Base-by-base conservation (phyloP, 2,329 filamentous ascomycete species). In the Boeremia exigua region DNA sequence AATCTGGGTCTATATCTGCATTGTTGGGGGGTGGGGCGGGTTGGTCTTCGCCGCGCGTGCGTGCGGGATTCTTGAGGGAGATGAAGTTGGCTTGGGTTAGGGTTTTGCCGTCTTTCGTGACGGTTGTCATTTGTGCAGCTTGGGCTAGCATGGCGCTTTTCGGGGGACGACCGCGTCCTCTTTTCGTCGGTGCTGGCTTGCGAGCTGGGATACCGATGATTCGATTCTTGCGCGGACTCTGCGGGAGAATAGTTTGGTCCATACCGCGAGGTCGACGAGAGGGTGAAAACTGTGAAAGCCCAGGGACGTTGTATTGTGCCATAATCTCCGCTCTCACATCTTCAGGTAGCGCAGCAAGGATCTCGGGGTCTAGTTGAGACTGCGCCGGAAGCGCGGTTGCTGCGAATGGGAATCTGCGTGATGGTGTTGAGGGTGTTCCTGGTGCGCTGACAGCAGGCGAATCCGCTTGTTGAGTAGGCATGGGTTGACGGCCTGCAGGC, bases 321-420 rank as follows among this genome's bases (percentile, higher is more conserved):
- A 97, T 76, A 0, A 98, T 81, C 74, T 98, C 95, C 1, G 87
- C 86, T 59, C 93, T 90, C 71, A 99, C 86, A 59, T 96, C 92
- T 33, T 89, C 87, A 0, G 95, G 95, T 0, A 99, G 80, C 1
- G 90, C 91, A 37, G 88, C 85, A 59, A 98, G 88, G 2, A 92
- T 90, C 37, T 94, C 91, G 0, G 87, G 87, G 68, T 99, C 95
- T 17, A 98, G 82, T 65, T 96, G 91, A 0, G 92, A 88, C 25
- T 91, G 87, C 1, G 80, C 80, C 2, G 85, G 85, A 3, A 87
- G 75, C 6, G 78, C 68, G 27, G 77, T 73, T 25, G 72, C 67
- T 27, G 69, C 50, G 36, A 72, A 72, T 3, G 68, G 63, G 6
- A 58, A 7, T 14, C 48, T 34, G 28, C 65, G 69, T 4, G 62